Evolutionary conservation across 352 stramenopile species (phyloP).

Genomic region (Aphanomyces invadans): DNA sequence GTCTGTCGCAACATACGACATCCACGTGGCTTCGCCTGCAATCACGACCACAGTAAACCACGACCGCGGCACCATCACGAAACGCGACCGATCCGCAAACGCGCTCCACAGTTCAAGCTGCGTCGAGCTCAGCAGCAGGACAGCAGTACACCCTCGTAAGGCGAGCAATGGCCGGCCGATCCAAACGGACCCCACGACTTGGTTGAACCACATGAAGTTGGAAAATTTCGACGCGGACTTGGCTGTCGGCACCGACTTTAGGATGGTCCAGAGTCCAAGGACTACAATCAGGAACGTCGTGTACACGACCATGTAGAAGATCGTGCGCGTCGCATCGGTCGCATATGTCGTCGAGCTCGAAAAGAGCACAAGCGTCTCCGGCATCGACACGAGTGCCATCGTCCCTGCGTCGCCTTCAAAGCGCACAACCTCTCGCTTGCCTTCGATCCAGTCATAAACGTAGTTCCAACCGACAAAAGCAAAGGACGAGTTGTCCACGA

Average conservation of each 20-base stretch:
- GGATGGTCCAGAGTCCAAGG: background rate
- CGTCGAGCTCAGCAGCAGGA: slow-evolving; percentile 2
- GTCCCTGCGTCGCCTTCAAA: slow-evolving; percentile 6
- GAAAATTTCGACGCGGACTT: too few relatives aligned
- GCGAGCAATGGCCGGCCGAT: background rate
- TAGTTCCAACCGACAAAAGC: background rate
- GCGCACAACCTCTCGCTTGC: slow-evolving; percentile 2
- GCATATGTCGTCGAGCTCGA: background rate
- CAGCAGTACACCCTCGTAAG: background rate
- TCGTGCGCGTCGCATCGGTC: background rate
- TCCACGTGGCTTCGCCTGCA: slow-evolving; percentile 13
- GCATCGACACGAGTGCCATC: background rate
- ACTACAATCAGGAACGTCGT: background rate
- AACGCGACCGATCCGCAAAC: background rate
- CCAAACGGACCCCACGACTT: slow-evolving; percentile 9
- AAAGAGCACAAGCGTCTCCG: background rate
- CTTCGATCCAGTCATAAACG: slow-evolving; percentile 5
- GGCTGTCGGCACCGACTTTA: background rate
- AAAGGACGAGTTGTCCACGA: background rate
- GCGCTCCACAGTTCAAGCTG: background rate
- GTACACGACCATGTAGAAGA: slow-evolving; percentile 7
- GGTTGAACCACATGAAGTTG: slow-evolving; percentile 15
- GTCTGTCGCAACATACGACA: slow-evolving; percentile 8
- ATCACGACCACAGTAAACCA: background rate
- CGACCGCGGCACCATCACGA: background rate